Conservation (phyloP, 805 yeast species). For the Kuraishia hungarica region DNA sequence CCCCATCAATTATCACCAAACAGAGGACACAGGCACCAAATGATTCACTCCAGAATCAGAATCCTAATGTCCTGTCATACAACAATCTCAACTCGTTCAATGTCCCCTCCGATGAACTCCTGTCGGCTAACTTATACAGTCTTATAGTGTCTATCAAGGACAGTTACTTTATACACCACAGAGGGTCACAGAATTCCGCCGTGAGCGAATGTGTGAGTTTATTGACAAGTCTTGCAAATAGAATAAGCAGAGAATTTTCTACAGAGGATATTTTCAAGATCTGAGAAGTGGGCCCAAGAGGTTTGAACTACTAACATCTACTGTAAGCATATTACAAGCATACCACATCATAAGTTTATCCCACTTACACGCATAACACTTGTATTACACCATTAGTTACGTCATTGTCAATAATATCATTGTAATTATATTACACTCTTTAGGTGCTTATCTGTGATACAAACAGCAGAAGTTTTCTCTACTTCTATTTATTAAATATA, state of each 20-base stretch:
- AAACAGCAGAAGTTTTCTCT: no score
- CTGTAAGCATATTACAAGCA: no score
- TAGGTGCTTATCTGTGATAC: no score
- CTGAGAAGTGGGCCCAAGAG: neutral
- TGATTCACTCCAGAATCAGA: neutral
- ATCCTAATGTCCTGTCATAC: neutral
- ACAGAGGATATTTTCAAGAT: neutral
- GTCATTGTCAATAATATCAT: no score
- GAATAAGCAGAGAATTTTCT: neutral
- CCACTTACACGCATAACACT: no score
- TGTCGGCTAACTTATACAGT: neutral
- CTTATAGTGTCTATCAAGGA: neutral
- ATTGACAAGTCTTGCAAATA: neutral
- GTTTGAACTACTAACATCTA: no score
- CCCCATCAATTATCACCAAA: neutral
- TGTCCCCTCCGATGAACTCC: neutral
- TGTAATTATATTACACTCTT: no score
- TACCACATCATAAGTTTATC: no score
- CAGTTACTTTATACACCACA: neutral
- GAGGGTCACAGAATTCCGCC: neutral
- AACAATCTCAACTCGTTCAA: neutral
- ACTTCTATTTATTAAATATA: no score
- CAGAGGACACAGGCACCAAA: no score
- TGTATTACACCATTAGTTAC: no score
- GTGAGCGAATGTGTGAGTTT: neutral